Conservation (phyloP, 176 grass and related monocot genomes). For the Leersia perrieri region DNA sequence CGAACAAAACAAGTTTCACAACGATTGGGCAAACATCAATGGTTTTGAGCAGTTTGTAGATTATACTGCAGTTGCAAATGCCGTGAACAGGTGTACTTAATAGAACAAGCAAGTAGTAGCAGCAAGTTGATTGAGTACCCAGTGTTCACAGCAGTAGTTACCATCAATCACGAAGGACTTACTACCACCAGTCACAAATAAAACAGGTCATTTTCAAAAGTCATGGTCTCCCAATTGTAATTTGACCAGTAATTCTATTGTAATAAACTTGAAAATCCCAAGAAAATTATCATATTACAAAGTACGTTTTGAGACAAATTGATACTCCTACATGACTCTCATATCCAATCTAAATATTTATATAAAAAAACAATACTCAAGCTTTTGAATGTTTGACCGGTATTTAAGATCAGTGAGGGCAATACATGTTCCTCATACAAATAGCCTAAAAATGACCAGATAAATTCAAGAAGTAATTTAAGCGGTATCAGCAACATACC, state of each 20-base stretch:
- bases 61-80: not conserved
- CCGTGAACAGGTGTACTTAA: not conserved
- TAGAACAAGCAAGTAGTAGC: not conserved
- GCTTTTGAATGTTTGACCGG: not conserved
- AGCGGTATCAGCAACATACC: slow-evolving; percentile 34
- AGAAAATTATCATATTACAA: not conserved
- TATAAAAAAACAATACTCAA: not conserved
- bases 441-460: not conserved
- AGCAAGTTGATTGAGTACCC: not conserved
- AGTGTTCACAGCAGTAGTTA: not conserved
- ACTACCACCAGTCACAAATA: not conserved
- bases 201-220: not conserved
- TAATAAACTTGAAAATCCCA: not conserved
- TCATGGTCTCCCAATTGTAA: not conserved
- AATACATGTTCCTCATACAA: not conserved
- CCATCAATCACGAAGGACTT: not conserved
- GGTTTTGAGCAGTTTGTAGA: slow-evolving; percentile 7
- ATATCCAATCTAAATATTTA: not conserved
- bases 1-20: not conserved
- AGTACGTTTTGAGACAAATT: not conserved
- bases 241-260: not conserved
- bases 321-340: not conserved
- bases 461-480: not conserved
- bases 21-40: not conserved
- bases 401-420: not conserved